These are phyloP conservation scores for Emiliania huxleyi DNA, from an alignment of 78 protist genomes.

Conservation along the genomic window DNA sequence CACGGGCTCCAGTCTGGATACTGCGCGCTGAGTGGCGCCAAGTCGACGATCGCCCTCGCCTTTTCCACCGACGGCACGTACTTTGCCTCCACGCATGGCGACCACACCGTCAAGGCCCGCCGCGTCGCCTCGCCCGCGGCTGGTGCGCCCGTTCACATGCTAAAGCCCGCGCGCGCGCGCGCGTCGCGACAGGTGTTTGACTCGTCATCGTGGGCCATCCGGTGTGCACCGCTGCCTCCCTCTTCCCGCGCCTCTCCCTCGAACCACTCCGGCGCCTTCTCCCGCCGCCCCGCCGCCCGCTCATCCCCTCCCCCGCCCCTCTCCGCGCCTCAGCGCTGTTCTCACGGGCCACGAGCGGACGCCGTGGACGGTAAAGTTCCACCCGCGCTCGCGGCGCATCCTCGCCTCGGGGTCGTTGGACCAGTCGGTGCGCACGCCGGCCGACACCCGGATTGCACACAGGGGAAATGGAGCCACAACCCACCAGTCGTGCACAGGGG, in stretches of 20 bases:
- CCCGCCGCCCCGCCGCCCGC: background rate
- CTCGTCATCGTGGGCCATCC: background rate
- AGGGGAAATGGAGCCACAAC: too few species aligned
- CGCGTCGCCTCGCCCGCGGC: too few species aligned
- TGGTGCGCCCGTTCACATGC: too few species aligned
- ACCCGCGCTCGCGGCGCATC: background rate
- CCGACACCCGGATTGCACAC: too few species aligned
- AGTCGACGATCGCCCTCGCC: background rate
- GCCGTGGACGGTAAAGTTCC: constrained; percentile 28
- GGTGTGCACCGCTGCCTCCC: background rate
- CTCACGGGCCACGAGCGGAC: background rate
- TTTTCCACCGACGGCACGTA: background rate
- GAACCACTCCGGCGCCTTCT: background rate
- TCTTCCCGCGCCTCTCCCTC: background rate
- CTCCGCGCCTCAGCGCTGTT: background rate
- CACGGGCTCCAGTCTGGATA: background rate
- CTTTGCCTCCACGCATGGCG: constrained; percentile 10
- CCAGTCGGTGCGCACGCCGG: too few species aligned
- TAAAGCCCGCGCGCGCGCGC: too few species aligned
- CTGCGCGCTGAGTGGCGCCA: background rate
- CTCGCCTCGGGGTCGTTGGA: constrained; percentile 15
- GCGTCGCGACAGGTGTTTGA: too few species aligned
- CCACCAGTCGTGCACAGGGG: too few species aligned
- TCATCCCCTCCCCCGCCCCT: background rate
- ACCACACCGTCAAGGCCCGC: background rate